Conservation (phyloP, 2,329 filamentous ascomycete genomes). For the Mariannaea elegans region DNA sequence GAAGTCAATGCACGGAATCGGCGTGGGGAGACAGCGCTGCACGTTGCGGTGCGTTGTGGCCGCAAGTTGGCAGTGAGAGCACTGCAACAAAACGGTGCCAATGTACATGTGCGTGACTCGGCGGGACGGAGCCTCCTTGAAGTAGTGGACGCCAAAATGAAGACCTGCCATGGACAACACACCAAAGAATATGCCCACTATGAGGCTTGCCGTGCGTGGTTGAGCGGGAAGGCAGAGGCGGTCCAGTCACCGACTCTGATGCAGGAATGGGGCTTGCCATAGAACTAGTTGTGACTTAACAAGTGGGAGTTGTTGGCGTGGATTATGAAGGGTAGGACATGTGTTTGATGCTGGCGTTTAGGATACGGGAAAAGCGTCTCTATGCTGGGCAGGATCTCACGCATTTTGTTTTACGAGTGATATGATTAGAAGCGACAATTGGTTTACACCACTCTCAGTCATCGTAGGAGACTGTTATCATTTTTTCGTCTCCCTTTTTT, state of each 20-base stretch:
- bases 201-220: constrained; percentile 56
- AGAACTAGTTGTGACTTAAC: too few relatives aligned
- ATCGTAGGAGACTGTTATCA: too few relatives aligned
- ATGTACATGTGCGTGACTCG: constrained; percentile 56
- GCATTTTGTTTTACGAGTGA: neutral
- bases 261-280: constrained; percentile 51
- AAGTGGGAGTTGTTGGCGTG: too few relatives aligned
- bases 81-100: constrained; percentile 57
- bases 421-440: too few relatives aligned
- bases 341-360: too few relatives aligned
- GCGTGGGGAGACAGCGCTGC: constrained; percentile 63
- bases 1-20: constrained; percentile 61
- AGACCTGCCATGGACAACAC: constrained; percentile 40
- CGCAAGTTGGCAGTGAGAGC: constrained; percentile 61
- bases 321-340: too few relatives aligned
- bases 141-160: constrained; percentile 54
- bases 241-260: constrained; percentile 51
- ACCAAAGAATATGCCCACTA: constrained; percentile 51
- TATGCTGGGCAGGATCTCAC: neutral
- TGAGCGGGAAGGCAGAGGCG: constrained; percentile 50
- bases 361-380: too few relatives aligned
- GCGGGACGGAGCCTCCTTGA: constrained; percentile 56
- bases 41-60: constrained; percentile 62
- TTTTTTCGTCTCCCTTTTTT: too few relatives aligned
- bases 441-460: too few relatives aligned